Base-by-base conservation (phyloP, 2,329 filamentous ascomycete species). In the Alternaria burnsii region DNA sequence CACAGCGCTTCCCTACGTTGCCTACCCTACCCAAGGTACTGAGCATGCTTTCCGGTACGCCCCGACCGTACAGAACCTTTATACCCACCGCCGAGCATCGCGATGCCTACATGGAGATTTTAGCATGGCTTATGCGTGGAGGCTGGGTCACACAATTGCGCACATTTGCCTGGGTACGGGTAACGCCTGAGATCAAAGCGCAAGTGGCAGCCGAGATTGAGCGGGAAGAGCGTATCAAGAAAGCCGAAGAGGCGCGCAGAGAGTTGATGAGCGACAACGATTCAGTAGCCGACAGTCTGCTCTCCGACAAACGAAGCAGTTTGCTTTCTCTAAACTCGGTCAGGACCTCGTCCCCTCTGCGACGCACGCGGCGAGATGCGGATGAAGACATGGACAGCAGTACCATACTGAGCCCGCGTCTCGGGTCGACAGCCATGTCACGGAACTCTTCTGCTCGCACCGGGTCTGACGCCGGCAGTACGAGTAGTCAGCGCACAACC, bases 101-200 rank as follows among this genome's bases (percentile, higher is more conserved):
- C 43, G 89, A 90, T 7, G 89, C 89, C 2, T 99, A 97, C 77
- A 90, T 98, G 78, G 87, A 92, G 34, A 97, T 98, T 78, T 83
- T 99, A 26, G 93, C 93, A 22, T 99, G 94, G 93, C 86, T 99
- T 9, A 88, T 98, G 82, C 89, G 94, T 41, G 91, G 93, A 47
- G 93, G 93, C 14, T 97, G 95, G 91, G 94, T 97, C 1, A 97
- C 92, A 0, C 94, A 97, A 76, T 85, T 99, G 6, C 91, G 93
- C 64, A 95, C 93, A 0, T 97, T 96, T 77, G 92, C 91, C 12
- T 97, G 95, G 83, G 88, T 98, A 43, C 87, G 94, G 51, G 91
- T 95, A 42, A 90, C 89, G 79, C 89, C 91, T 3, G 90, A 94
- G 74, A 91, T 97, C 63, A 89, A 95, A 69, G 89, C 91, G 72